Evolutionary conservation across 306 rosid genomes (phyloP).

Genomic region (Senna siamea): DNA sequence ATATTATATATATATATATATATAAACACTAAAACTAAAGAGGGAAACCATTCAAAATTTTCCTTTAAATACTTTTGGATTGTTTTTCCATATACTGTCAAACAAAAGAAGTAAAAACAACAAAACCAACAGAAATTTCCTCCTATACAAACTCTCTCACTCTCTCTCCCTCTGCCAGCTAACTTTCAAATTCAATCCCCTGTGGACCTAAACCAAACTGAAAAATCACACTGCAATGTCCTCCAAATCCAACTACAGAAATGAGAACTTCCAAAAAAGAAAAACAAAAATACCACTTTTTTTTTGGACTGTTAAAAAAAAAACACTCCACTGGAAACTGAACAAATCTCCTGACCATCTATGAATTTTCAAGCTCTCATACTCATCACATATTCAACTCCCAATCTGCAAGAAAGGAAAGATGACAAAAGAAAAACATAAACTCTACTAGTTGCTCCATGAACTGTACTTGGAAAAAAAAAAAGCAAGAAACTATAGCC

Average conservation of each 20-base stretch:
- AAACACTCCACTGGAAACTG: too few species aligned
- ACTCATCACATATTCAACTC: slow-evolving; percentile 35
- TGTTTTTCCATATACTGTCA: slow-evolving; percentile 20
- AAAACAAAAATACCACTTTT: slow-evolving; percentile 8
- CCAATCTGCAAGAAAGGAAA: slow-evolving; percentile 45
- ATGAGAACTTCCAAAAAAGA: background rate
- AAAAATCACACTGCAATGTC: slow-evolving; percentile 43
- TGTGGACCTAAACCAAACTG: slow-evolving; percentile 46
- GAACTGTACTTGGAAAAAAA: too few species aligned
- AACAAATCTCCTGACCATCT: too few species aligned
- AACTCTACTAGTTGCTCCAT: too few species aligned
- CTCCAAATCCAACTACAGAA: slow-evolving; percentile 38
- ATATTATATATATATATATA: too few species aligned
- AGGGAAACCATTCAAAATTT: background rate
- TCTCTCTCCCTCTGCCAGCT: slow-evolving; percentile 48
- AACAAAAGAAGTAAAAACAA: slow-evolving; percentile 29
- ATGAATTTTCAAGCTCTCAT: slow-evolving; percentile 20
- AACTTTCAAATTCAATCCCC: slow-evolving; percentile 33
- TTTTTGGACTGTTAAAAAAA: slow-evolving; percentile 3
- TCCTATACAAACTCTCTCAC: slow-evolving; percentile 58
- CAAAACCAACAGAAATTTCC: slow-evolving; percentile 43
- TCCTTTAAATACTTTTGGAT: slow-evolving; percentile 2
- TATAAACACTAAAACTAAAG: background rate
- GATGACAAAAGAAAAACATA: too few species aligned
- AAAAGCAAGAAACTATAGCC: too few species aligned